Evolutionary conservation across 345 rosid species (phyloP), one percentile per base, ranked within the genome.

Genomic region (Gossypium stocksii): DNA sequence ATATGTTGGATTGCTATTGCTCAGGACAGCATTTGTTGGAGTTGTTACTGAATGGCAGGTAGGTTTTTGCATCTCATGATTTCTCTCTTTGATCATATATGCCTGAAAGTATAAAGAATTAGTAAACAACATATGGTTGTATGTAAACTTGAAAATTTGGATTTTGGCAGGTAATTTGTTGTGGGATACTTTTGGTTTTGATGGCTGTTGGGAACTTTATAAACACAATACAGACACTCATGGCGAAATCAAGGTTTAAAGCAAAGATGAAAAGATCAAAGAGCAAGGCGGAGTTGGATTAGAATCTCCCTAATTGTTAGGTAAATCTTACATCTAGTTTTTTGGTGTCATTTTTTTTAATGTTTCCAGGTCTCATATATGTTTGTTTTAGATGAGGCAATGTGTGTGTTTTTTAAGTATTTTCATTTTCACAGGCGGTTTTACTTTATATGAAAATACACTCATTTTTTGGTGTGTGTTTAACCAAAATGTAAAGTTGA

Each of bases 1-100:
- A 67, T 96, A 91, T 71, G 91, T 93, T 54, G 99, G 99, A 68
- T 58, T 91, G 19, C 89, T 81, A 81, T 76, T 96, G 87, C 94
- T 93, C 60, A 89, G 77, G 82, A 87, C 94, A 75, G 93, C 93
- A 80, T 84, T 88, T 67, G 88, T 80, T 2, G 89, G 97, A 73
- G 89, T 90, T 57, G 86, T 86, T 64, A 73, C 86, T 13, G 98
- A 93, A 77, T 96, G 99, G 99, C 99, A 93, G 99, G 99, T 91
- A 75, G 67, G 7, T 22, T n/a, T 54, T 54, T 9, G 15, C 68
- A 20, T 44, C 15, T 27, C 6, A 9, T 19, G 15, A 9, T 17
- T 9, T 44, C 53, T 23, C 54, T 19, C 13, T 16, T 23, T 9
- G 5, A 27, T 29, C 59, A n/a, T 54, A 49, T 25, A 53, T 16